Conservation (phyloP, 2,329 filamentous ascomycete species). For the Calonectria crousiana region DNA sequence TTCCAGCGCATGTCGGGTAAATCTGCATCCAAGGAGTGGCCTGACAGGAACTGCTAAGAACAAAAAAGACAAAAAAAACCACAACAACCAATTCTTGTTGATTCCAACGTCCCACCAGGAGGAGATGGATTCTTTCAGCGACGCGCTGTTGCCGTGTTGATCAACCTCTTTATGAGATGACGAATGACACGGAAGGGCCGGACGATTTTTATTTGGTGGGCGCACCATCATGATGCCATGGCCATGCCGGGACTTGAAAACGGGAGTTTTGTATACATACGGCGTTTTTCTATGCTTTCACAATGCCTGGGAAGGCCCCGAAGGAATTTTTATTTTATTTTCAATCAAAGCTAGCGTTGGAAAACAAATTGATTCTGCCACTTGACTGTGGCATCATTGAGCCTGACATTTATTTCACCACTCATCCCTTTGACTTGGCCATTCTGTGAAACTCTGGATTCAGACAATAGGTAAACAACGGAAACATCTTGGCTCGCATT, state of each 20-base stretch:
- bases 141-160: neutral
- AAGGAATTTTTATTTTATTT: neutral
- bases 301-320: neutral
- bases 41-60: neutral
- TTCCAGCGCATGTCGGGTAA: neutral
- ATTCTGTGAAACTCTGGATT: neutral
- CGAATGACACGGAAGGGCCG: neutral
- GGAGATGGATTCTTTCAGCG: neutral
- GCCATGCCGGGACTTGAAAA: neutral
- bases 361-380: neutral
- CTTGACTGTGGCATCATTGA: neutral
- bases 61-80: neutral
- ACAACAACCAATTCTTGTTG: neutral
- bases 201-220: neutral
- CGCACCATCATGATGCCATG: neutral
- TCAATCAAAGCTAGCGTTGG: neutral
- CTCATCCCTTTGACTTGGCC: neutral
- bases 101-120: neutral
- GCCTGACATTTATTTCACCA: neutral
- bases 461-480: neutral
- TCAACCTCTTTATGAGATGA: neutral
- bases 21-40: neutral
- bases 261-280: neutral
- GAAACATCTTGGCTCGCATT: neutral
- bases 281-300: constrained; percentile 4